Base-by-base conservation (phyloP, 805 yeast species). In the Candida railenensis region DNA sequence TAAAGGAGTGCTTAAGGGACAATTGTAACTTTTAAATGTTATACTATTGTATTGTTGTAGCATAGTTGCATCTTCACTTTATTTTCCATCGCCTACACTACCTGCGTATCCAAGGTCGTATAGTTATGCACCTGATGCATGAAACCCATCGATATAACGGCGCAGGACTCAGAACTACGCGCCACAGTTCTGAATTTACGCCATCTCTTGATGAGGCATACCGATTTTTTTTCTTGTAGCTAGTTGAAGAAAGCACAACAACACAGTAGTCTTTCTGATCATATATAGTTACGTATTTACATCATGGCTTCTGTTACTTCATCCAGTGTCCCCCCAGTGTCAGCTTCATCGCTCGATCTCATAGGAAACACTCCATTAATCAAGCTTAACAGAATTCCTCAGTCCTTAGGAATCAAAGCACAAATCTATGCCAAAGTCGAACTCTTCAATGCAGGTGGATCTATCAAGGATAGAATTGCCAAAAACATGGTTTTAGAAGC, bases 391-490 rank as follows among this genome's bases (percentile, higher is more conserved):
- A 82, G 80, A 59, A 78, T 88, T 50, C 96, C 96, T 12, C 85
- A 86, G 62, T 77, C 85, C 14, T 67, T 78, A 42, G 92, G 94
- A 12, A 79, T 88, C 61, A 84, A 83, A 64, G 90, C 94, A 45
- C 73, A 73, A 53, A 66, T 83, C 43, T 80, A 79, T 53, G 94
- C 88, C 57, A 88, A 88, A 64, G 81, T 85, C 42, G 96, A 88
- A 63, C 75, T 82, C 47, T 88, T 88, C 78, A 88, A 88, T 63
- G 87, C 94, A 53, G 96, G 96, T 52, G 96, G 96, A 21, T 85
- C 94, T 39, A 89, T 88, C 63, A 88, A 88, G 69, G 96, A 88
- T 63, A 81, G 96, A 67, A 88, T 88, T 58, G 95, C 96, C 54
- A 78, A 85, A 58, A 76, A 88, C 61, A 88, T 88, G 96, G 84